Conservation (phyloP, 2,329 filamentous ascomycete species). For the Cladosporium sp. region DNA sequence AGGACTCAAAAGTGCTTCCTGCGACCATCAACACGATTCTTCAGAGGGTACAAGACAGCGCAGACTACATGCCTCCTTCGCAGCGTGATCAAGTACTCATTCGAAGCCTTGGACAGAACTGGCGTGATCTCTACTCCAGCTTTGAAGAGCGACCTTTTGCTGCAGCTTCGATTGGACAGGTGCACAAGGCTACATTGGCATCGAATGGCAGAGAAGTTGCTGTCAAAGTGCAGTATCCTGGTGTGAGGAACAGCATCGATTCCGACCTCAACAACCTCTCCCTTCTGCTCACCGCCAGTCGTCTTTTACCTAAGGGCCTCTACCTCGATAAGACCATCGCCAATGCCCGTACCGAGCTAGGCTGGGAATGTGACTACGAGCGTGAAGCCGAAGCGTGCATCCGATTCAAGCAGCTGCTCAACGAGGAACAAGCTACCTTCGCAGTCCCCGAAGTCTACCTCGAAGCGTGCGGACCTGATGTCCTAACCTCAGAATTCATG, state of each 20-base stretch:
- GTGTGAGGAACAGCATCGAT: slow-evolving; percentile 91
- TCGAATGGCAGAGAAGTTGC: slow-evolving; percentile 73
- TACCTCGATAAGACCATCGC: slow-evolving; percentile 97
- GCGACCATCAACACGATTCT: slow-evolving; percentile 81
- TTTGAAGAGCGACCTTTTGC: slow-evolving; percentile 93
- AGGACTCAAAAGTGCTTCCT: slow-evolving; percentile 93
- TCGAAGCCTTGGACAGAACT: slow-evolving; percentile 74
- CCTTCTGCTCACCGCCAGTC: slow-evolving; percentile 83
- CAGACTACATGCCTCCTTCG: slow-evolving; percentile 95
- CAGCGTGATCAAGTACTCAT: slow-evolving; percentile 82
- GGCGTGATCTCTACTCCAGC: slow-evolving; percentile 75
- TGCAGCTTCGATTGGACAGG: slow-evolving; percentile 94
- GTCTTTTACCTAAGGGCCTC: slow-evolving; percentile 82
- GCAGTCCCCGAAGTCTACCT: slow-evolving; percentile 71
- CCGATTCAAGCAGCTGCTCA: slow-evolving; percentile 73
- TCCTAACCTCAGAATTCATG: slow-evolving; percentile 92
- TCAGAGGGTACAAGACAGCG: slow-evolving; percentile 90
- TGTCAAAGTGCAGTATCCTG: slow-evolving; percentile 96
- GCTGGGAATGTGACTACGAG: slow-evolving; percentile 94
- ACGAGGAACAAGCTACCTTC: slow-evolving; percentile 70
- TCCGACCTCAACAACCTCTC: slow-evolving; percentile 93
- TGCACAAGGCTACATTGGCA: slow-evolving; percentile 78
- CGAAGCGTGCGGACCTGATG: slow-evolving; percentile 78
- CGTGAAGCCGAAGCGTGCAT: slow-evolving; percentile 79
- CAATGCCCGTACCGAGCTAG: slow-evolving; percentile 86